These are phyloP conservation scores for Galerina sulciceps DNA, from an alignment of 768 basidiomycete species.

Conservation along the genomic window DNA sequence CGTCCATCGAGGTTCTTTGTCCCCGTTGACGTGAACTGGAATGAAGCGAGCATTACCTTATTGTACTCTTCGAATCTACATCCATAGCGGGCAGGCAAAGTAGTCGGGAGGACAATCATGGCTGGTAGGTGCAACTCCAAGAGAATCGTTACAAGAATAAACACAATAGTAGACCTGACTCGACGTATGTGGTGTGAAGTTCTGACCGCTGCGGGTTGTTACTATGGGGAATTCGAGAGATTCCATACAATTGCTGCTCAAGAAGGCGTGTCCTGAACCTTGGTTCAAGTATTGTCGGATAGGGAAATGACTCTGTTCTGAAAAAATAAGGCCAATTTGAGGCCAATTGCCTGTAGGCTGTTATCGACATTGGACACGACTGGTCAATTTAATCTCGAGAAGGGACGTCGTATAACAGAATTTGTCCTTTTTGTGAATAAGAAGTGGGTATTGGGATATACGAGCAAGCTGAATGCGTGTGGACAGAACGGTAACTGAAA, in stretches of 20 bases:
- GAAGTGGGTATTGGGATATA: too few species aligned
- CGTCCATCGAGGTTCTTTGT: not conserved
- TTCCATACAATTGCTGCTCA: conserved; percentile 1
- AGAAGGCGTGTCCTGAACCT: not conserved
- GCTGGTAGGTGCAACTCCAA: not conserved
- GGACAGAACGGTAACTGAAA: too few species aligned
- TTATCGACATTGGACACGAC: too few species aligned
- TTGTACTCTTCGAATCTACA: not conserved
- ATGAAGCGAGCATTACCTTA: not conserved
- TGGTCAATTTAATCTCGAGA: too few species aligned
- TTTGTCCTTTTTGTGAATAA: too few species aligned
- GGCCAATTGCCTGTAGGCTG: too few species aligned
- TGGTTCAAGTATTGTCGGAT: not conserved
- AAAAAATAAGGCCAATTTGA: not conserved
- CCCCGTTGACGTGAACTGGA: not conserved
- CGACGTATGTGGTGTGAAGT: not conserved
- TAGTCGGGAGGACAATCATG: not conserved
- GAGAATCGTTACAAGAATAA: not conserved
- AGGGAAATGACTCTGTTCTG: not conserved
- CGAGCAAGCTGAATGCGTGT: too few species aligned
- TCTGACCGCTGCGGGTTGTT: not conserved
- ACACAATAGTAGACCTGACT: not conserved
- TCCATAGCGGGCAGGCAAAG: not conserved
- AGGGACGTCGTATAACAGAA: too few species aligned
- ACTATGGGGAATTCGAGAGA: not conserved